phyloP scores from a whole-genome alignment of 352 stramenopile species.

The Globisporangium carolinianum region DNA sequence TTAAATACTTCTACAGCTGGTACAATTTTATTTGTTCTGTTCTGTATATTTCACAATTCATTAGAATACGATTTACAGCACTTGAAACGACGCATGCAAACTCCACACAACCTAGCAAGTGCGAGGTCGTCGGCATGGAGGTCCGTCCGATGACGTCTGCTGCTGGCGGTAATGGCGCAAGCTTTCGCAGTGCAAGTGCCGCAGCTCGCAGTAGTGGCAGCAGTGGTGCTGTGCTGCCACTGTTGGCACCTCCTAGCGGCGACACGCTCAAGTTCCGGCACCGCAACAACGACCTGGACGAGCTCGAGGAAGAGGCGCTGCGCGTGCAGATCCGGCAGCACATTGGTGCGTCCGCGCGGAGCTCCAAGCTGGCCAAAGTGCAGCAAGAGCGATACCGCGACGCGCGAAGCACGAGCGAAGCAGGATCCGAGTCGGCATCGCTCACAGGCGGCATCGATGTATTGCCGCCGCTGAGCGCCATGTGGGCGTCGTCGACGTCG shows the following conservation, averaged over 20 bases:
- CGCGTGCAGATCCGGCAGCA: constrained; percentile 40
- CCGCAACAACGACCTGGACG: constrained; percentile 39
- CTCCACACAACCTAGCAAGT: no score
- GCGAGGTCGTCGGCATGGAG: no score
- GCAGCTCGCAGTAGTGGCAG: background rate
- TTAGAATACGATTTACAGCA: no score
- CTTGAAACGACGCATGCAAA: no score
- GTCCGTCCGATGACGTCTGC: no score
- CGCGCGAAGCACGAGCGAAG: constrained; percentile 7
- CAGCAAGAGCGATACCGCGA: constrained; percentile 9
- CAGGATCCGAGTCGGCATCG: constrained; percentile 10
- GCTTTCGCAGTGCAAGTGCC: no score
- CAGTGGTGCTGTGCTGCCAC: constrained; percentile 14
- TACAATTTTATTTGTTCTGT: no score
- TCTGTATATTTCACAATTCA: no score
- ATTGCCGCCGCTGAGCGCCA: constrained; percentile 12
- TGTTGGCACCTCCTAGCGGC: constrained; percentile 27
- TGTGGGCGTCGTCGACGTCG: constrained; percentile 19
- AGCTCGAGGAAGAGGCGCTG: constrained; percentile 35
- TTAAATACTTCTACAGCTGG: no score
- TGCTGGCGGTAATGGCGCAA: no score
- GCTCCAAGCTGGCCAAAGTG: constrained; percentile 5
- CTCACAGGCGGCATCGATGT: constrained; percentile 8
- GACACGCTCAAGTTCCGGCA: constrained; percentile 30
- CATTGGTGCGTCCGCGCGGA: constrained; percentile 16